These are phyloP conservation scores for Penicillium fimorum DNA, from an alignment of 495 filamentous ascomycete genomes.

Conservation along the genomic window DNA sequence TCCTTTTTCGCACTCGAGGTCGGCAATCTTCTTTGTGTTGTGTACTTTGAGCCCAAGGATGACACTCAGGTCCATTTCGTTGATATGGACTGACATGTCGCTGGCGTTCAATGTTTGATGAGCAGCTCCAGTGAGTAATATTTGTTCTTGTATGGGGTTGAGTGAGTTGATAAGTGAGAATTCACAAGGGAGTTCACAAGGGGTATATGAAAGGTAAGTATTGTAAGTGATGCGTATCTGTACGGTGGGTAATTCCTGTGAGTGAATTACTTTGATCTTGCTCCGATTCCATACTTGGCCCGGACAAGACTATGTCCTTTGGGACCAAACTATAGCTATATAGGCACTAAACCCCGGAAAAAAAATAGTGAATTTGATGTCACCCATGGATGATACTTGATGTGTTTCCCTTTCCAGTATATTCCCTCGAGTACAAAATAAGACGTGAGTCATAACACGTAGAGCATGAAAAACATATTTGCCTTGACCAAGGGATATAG, in stretches of 20 bases:
- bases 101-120: background rate
- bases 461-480: background rate
- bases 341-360: background rate
- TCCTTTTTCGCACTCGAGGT: background rate
- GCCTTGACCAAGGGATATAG: background rate
- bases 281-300: background rate
- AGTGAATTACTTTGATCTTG: background rate
- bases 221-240: background rate
- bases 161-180: background rate
- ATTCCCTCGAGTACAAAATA: background rate
- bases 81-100: background rate
- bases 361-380: background rate
- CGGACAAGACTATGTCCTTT: background rate
- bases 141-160: background rate
- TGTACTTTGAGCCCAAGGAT: background rate
- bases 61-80: background rate
- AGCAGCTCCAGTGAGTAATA: background rate
- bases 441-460: constrained; percentile 1
- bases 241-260: background rate
- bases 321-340: background rate
- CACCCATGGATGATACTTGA: background rate
- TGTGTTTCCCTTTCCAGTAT: background rate
- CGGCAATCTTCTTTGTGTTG: background rate
- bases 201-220: too few species aligned
- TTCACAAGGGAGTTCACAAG: background rate